A percentile compares a stretch with the other conserved stretches of the same genome.
phyloP scores from a whole-genome alignment of 1,139 yeast genomes.

The Suhomyces taliae region DNA sequence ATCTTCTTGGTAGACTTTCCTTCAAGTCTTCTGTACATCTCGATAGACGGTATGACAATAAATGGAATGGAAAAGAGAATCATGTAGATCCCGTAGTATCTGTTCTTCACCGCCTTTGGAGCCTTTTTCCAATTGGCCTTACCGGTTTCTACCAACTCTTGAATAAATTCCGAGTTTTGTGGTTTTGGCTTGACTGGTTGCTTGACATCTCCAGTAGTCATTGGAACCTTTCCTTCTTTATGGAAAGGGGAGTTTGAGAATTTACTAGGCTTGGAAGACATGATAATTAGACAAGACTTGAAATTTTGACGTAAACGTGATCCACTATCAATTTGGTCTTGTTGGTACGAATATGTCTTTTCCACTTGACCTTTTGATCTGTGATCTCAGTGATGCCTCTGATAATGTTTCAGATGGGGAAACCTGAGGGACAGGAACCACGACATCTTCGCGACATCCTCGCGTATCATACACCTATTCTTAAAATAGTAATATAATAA shows the following conservation, averaged over 20 bases:
- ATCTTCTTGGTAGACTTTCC: slow-evolving; percentile 45
- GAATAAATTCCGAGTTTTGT: slow-evolving; percentile 33
- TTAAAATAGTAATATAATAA: background rate
- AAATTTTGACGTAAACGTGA: no score
- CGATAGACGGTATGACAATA: slow-evolving; percentile 35
- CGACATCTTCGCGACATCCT: background rate
- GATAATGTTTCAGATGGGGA: background rate
- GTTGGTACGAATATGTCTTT: no score
- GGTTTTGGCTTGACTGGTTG: slow-evolving; percentile 17
- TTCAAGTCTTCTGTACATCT: slow-evolving; percentile 38
- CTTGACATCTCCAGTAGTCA: slow-evolving; percentile 12
- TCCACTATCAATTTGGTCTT: no score
- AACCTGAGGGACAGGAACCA: background rate
- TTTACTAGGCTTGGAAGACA: slow-evolving; percentile 14
- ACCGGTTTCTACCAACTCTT: slow-evolving; percentile 41
- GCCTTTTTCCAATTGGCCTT: slow-evolving; percentile 49
- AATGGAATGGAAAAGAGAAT: slow-evolving; percentile 43
- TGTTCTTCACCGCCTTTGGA: slow-evolving; percentile 37
- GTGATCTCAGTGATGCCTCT: background rate
- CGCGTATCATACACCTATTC: no score
- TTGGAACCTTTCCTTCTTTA: slow-evolving; percentile 25
- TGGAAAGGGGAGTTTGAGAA: slow-evolving; percentile 33
- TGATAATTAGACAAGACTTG: background rate
- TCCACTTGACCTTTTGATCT: no score
- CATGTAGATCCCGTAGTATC: slow-evolving; percentile 43